A percentile compares a stretch with the other conserved stretches of the same genome.
phyloP scores from a whole-genome alignment of 306 rosid species.

The Cicer chorassanicum region DNA sequence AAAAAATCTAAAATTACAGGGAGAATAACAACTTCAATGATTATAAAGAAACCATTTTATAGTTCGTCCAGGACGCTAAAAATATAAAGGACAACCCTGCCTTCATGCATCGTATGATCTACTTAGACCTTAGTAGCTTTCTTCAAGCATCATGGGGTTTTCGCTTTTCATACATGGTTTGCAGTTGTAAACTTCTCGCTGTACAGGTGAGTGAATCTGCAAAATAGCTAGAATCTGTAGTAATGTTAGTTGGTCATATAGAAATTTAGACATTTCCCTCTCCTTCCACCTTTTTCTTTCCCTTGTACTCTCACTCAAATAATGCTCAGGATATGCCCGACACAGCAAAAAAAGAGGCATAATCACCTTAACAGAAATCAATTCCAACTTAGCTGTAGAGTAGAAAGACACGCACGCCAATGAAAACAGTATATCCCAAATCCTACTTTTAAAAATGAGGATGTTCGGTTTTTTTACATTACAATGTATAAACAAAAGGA shows the following conservation, averaged over 20 bases:
- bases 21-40: no score
- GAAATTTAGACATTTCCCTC: neutral
- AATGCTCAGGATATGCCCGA: neutral
- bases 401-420: neutral
- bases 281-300: neutral
- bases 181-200: neutral
- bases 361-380: conserved; percentile 14
- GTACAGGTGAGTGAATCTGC: neutral
- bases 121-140: neutral
- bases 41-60: no score
- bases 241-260: conserved; percentile 3
- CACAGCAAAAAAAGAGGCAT: neutral
- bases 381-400: neutral
- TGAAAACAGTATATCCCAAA: neutral
- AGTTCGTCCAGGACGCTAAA: no score
- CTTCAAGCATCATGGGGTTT: neutral
- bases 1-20: no score
- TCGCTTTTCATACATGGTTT: neutral
- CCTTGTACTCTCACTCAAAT: neutral
- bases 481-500: conserved; percentile 14
- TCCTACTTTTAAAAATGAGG: neutral
- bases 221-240: conserved; percentile 8
- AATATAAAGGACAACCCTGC: no score
- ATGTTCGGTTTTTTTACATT: neutral
- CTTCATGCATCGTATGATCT: neutral